Evolutionary conservation across 2,329 filamentous ascomycete species (phyloP), one percentile per base, ranked within the genome.

Genomic region (Pseudofabraea citricarpa): DNA sequence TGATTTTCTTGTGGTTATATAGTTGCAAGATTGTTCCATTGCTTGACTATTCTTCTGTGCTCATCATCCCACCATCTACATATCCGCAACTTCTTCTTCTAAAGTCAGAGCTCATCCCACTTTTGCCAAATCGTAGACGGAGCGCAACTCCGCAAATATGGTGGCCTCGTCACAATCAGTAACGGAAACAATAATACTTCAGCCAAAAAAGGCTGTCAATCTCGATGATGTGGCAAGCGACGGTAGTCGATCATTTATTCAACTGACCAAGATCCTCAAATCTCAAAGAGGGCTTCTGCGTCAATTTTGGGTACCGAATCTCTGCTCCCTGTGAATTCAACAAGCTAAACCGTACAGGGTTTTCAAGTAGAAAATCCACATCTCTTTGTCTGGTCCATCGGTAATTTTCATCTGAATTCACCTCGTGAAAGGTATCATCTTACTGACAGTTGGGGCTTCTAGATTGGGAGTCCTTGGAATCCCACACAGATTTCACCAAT

Each of bases 361-460:
- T 22, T 19, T 37, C 20, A 43, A 37, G 31, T 43, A 13, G 40
- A 43, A 27, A 24, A 43, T 27, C 32, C 32, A 36, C n/a, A 43
- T 8, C 22, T 43, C 31, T 43, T 43, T 43, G 31, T 26, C 21
- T 43, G 32, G 40, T 20, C 24, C 22, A 13, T 36, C n/a, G 40
- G 40, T 37, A 37, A 27, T 4, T 22, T 6, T 16, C 18, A 4
- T 18, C 32, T 29, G 5, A 15, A 2, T 20, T 9, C 5, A 10
- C 8, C 21, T 23, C 15, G 21, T 33, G n/a, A 9, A 9, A n/a
- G n/a, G 13, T 27, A 16, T 21, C 37, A 15, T 26, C 24, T 3
- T 2, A 15, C 37, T 41, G 9, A 27, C 18, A 13, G 21, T 27
- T 21, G 23, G 20, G n/a, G n/a, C n/a, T n/a, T 19, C 13, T 41